Evolutionary conservation across 2,329 filamentous ascomycete genomes (phyloP).

Genomic region (Escovopsis sp.): DNA sequence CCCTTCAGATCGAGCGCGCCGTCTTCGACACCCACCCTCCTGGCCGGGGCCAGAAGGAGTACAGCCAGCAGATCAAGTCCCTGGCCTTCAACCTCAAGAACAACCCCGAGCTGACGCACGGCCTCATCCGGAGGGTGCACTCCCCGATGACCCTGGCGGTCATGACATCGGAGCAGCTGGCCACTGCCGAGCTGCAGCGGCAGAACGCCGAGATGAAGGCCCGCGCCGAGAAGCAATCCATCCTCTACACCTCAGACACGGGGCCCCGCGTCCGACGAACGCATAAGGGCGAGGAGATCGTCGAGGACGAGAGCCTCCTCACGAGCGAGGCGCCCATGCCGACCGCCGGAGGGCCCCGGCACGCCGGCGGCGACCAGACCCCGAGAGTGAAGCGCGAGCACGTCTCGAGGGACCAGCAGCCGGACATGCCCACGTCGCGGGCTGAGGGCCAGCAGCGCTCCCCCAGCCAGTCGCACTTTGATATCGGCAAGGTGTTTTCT

Average conservation of each 20-base stretch:
- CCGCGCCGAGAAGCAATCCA: constrained; percentile 67
- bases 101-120: constrained; percentile 63
- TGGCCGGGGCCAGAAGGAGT: constrained; percentile 31
- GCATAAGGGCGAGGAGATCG: constrained; percentile 86
- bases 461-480: constrained; percentile 48
- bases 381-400: constrained; percentile 23
- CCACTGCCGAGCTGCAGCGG: constrained; percentile 73
- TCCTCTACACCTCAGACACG: constrained; percentile 57
- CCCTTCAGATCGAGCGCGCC: constrained; percentile 66
- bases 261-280: constrained; percentile 71
- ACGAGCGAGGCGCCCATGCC: constrained; percentile 21
- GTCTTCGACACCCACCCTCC: constrained; percentile 41
- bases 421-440: constrained; percentile 20
- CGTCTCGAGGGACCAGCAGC: constrained; percentile 11
- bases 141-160: constrained; percentile 63
- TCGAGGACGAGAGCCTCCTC: constrained; percentile 57
- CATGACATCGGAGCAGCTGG: constrained; percentile 85
- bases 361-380: constrained; percentile 4
- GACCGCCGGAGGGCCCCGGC: not conserved
- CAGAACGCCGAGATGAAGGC: constrained; percentile 66
- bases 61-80: constrained; percentile 52
- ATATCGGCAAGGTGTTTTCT: constrained; percentile 75
- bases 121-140: constrained; percentile 58
- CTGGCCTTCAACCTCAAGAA: constrained; percentile 80
- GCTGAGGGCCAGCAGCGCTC: constrained; percentile 32